phyloP scores from a whole-genome alignment of 768 basidiomycete genomes.

The Pleurotus cornucopiae region DNA sequence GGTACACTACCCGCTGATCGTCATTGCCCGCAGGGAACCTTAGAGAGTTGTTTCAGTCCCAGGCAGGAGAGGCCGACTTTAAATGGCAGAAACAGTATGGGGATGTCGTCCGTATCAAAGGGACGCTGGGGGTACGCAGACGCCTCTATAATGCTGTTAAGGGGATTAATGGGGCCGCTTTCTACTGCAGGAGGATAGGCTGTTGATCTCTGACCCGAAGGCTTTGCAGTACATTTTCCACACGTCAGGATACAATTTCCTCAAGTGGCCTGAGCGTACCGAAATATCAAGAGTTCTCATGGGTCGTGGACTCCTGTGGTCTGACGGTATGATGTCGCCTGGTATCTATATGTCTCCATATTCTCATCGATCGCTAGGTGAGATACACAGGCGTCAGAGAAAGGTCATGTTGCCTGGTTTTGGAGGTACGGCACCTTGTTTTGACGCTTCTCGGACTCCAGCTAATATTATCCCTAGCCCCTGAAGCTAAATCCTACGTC shows the following conservation, averaged over 20 bases:
- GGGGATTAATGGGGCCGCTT: background rate
- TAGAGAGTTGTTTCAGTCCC: slow-evolving; percentile 44
- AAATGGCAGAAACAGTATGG: slow-evolving; percentile 48
- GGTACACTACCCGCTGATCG: background rate
- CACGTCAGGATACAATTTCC: slow-evolving; percentile 50
- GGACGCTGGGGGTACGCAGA: slow-evolving; percentile 40
- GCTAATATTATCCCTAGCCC: slow-evolving; percentile 12
- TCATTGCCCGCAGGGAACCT: slow-evolving; percentile 35
- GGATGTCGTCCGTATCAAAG: slow-evolving; percentile 47
- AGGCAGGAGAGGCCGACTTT: slow-evolving; percentile 47
- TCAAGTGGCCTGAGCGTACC: slow-evolving; percentile 46
- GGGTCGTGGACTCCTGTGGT: slow-evolving; percentile 51
- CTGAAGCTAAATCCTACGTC: slow-evolving; percentile 47
- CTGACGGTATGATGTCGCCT: slow-evolving; percentile 34
- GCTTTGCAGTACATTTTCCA: slow-evolving; percentile 56
- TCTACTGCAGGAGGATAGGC: slow-evolving; percentile 40
- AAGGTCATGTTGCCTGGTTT: slow-evolving; percentile 55
- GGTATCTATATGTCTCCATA: no score
- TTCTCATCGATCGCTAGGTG: slow-evolving; percentile 18
- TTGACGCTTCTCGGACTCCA: no score
- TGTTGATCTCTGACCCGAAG: slow-evolving; percentile 53
- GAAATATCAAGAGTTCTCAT: slow-evolving; percentile 46
- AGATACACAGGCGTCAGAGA: slow-evolving; percentile 50
- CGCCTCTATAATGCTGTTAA: background rate
- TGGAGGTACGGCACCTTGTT: slow-evolving; percentile 21